Evolutionary conservation across 352 stramenopile species (phyloP).

Genomic region (Globisporangium lucens): DNA sequence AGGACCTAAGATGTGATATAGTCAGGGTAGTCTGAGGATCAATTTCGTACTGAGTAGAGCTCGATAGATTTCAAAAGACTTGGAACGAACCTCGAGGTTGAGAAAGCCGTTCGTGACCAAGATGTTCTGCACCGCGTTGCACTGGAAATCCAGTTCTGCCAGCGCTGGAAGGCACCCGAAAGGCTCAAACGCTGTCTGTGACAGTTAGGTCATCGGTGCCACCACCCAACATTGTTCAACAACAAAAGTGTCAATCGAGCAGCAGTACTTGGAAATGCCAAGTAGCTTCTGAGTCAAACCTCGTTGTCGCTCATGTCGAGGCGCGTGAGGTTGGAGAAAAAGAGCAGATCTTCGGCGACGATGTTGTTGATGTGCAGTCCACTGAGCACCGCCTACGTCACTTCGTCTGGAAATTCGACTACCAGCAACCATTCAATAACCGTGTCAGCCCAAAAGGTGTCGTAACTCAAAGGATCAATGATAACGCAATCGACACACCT

Average conservation of each 20-base stretch:
- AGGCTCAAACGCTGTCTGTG: slow-evolving; percentile 45
- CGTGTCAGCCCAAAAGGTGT: neutral
- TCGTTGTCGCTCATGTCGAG: slow-evolving; percentile 86
- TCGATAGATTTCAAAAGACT: neutral
- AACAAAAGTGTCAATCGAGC: neutral
- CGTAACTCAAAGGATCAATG: neutral
- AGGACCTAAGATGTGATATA: slow-evolving; percentile 37
- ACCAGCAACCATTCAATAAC: neutral
- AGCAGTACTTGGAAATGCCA: neutral
- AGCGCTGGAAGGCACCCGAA: slow-evolving; percentile 65
- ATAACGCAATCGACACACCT: slow-evolving; percentile 25
- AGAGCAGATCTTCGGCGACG: slow-evolving; percentile 71
- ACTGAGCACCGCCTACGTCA: slow-evolving; percentile 54
- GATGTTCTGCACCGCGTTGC: slow-evolving; percentile 61
- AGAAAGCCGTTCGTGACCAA: slow-evolving; percentile 52
- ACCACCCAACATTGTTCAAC: neutral
- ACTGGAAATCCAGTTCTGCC: slow-evolving; percentile 75
- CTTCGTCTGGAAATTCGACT: slow-evolving; percentile 84
- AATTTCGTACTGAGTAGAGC: neutral
- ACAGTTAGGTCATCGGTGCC: neutral
- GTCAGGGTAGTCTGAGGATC: neutral
- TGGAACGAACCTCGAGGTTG: slow-evolving; percentile 44
- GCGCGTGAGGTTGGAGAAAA: slow-evolving; percentile 68
- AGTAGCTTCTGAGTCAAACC: neutral
- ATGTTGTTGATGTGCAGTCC: slow-evolving; percentile 59